These are phyloP conservation scores for Amniculicola lignicola DNA, from an alignment of 495 filamentous ascomycete genomes.

Conservation along the genomic window DNA sequence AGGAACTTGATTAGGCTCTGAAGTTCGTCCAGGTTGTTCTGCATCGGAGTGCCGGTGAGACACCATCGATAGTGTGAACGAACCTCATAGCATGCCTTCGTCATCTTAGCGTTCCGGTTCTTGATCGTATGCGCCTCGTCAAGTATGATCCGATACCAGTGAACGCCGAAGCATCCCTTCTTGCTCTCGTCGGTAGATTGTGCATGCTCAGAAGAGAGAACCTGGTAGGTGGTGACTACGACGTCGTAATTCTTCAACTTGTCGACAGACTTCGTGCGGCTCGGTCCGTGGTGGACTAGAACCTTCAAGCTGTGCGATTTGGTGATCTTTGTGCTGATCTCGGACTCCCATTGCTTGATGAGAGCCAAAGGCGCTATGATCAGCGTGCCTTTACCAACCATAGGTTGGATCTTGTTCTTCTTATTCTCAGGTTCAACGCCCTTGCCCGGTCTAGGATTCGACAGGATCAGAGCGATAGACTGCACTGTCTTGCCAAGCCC, in stretches of 20 bases:
- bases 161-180: slow-evolving; percentile 80
- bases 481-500: slow-evolving; percentile 83
- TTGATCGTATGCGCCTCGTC: slow-evolving; percentile 99
- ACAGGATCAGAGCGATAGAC: slow-evolving; percentile 76
- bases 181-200: slow-evolving; percentile 55
- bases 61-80: slow-evolving; percentile 89
- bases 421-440: slow-evolving; percentile 42
- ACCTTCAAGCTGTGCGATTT: slow-evolving; percentile 68
- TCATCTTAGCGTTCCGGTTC: slow-evolving; percentile 92
- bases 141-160: slow-evolving; percentile 93
- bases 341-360: slow-evolving; percentile 95
- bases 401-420: slow-evolving; percentile 58
- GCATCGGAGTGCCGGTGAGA: slow-evolving; percentile 91
- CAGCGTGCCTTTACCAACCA: slow-evolving; percentile 72
- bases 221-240: slow-evolving; percentile 96
- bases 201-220: slow-evolving; percentile 82
- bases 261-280: slow-evolving; percentile 71
- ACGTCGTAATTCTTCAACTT: slow-evolving; percentile 84
- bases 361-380: slow-evolving; percentile 93
- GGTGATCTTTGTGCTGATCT: slow-evolving; percentile 76
- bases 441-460: slow-evolving; percentile 67
- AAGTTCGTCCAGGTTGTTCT: slow-evolving; percentile 96
- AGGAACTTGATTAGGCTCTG: slow-evolving; percentile 91
- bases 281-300: slow-evolving; percentile 82
- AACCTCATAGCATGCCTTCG: slow-evolving; percentile 79